A percentile compares a stretch with the other conserved stretches of the same genome.
Evolutionary conservation across 2,329 filamentous ascomycete genomes (phyloP).

Genomic region (Pseudocercospora pini-densiflorae): DNA sequence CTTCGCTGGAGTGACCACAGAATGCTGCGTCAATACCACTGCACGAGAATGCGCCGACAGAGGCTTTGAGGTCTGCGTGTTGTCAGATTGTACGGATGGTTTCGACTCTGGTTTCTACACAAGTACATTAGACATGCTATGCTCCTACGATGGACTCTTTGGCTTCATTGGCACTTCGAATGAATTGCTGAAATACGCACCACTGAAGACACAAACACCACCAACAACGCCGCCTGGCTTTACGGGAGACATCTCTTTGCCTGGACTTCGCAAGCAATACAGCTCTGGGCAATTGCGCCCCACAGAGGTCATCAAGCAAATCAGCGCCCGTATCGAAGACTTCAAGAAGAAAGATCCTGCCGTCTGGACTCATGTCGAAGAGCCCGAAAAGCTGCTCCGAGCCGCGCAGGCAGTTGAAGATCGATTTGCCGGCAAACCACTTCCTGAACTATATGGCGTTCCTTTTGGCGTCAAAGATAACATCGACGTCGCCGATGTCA

Average conservation of each 20-base stretch:
- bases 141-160: conserved; percentile 57
- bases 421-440: conserved; percentile 46
- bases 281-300: conserved; percentile 49
- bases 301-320: conserved; percentile 47
- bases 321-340: conserved; percentile 54
- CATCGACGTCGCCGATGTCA: conserved; percentile 57
- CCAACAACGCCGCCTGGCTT: conserved; percentile 46
- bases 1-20: conserved; percentile 62
- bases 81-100: conserved; percentile 55
- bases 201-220: conserved; percentile 38
- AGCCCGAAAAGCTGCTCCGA: conserved; percentile 45
- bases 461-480: conserved; percentile 63
- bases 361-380: conserved; percentile 56
- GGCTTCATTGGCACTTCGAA: conserved; percentile 52
- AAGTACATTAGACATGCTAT: conserved; percentile 56
- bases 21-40: conserved; percentile 63
- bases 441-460: conserved; percentile 60
- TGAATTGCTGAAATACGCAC: conserved; percentile 46
- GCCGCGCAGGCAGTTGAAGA: conserved; percentile 48
- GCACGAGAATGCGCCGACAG: conserved; percentile 63
- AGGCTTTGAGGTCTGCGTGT: conserved; percentile 64
- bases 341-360: conserved; percentile 55
- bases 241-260: conserved; percentile 50
- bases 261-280: conserved; percentile 51
- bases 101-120: conserved; percentile 54